These are phyloP conservation scores for Centrapalus pauciflorus DNA, from an alignment of 129 eudicot genomes.

Conservation along the genomic window DNA sequence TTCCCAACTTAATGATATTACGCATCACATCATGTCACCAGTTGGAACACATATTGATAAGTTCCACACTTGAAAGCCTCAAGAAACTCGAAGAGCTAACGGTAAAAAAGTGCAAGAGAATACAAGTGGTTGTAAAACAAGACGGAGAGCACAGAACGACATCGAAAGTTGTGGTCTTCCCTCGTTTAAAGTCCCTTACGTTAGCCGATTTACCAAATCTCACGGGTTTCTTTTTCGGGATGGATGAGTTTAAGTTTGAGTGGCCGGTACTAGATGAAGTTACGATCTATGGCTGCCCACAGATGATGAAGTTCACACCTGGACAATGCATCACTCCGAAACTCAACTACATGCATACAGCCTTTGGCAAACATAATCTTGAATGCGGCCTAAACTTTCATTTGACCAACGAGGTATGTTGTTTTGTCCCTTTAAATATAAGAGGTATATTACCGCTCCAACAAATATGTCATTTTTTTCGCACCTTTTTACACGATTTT, in stretches of 20 bases:
- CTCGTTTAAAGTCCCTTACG: neutral
- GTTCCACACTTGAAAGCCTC: neutral
- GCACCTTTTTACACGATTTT: too few species aligned
- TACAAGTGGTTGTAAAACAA: neutral
- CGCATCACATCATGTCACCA: too few species aligned
- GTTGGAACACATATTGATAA: too few species aligned
- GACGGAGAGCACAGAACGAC: neutral
- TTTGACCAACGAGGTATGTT: neutral
- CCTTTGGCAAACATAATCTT: neutral
- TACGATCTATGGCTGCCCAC: neutral
- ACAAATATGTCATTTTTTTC: too few species aligned
- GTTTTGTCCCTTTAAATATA: too few species aligned
- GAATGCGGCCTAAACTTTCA: neutral
- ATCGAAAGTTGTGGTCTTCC: neutral
- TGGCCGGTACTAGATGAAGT: neutral
- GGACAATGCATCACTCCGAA: neutral
- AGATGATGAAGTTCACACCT: neutral
- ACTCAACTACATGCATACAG: neutral
- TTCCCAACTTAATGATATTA: too few species aligned
- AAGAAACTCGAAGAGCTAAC: neutral
- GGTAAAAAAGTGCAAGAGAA: neutral
- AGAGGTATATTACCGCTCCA: too few species aligned
- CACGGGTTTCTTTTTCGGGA: conserved; percentile 2
- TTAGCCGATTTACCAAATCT: neutral
- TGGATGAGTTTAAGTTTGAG: neutral